Evolutionary conservation across 2,329 filamentous ascomycete species (phyloP).

Genomic region (Shiraia sp.): DNA sequence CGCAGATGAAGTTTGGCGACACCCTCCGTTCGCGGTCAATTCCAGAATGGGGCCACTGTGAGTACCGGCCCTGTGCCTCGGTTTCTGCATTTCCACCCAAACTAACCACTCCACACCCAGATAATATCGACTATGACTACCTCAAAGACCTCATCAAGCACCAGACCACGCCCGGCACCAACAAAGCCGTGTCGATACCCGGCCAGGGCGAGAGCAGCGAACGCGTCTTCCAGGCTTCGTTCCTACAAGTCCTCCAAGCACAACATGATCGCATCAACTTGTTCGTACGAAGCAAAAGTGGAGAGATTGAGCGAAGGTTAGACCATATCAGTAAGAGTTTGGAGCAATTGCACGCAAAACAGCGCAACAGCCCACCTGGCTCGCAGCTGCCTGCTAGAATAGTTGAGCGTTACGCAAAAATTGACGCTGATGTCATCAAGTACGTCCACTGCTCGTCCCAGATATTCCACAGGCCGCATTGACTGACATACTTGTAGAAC

Average conservation of each 20-base stretch:
- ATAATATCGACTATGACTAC: constrained; percentile 88
- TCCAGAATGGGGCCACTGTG: constrained; percentile 79
- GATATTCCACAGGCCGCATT: background rate
- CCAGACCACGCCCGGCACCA: constrained; percentile 73
- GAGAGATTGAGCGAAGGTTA: constrained; percentile 73
- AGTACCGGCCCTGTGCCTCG: constrained; percentile 24
- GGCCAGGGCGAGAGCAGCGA: constrained; percentile 63
- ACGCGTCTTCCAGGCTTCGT: constrained; percentile 69
- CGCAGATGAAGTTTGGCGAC: constrained; percentile 74
- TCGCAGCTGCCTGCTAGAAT: constrained; percentile 47
- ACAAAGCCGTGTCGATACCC: constrained; percentile 73
- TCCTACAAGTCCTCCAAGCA: constrained; percentile 70
- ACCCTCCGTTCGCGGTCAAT: constrained; percentile 75
- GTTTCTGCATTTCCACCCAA: background rate
- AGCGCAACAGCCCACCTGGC: constrained; percentile 8
- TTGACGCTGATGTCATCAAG: constrained; percentile 55
- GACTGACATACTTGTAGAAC: constrained; percentile 51
- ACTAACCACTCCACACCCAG: constrained; percentile 45
- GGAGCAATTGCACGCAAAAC: constrained; percentile 33
- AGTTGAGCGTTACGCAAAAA: constrained; percentile 55
- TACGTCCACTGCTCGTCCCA: constrained; percentile 18
- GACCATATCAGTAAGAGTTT: constrained; percentile 48
- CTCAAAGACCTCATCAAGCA: constrained; percentile 83
- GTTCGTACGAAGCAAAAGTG: constrained; percentile 78
- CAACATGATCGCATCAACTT: constrained; percentile 79